Conservation (phyloP, 768 basidiomycete genomes). For the Psilocybe cubensis region DNA sequence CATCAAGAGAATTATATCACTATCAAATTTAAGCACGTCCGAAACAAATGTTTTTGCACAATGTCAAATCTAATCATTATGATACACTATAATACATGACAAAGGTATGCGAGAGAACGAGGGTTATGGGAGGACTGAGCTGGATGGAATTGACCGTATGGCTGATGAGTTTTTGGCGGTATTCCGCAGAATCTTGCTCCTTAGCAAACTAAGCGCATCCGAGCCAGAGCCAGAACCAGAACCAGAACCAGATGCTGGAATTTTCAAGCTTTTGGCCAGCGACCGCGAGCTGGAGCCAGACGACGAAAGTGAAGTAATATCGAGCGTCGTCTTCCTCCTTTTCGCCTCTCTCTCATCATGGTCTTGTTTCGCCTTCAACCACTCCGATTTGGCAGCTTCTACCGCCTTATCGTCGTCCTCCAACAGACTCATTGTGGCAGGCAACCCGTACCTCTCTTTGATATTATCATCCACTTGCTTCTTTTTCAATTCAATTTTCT, state of each 20-base stretch:
- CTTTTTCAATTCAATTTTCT: constrained; percentile 76
- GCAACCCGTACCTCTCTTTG: constrained; percentile 78
- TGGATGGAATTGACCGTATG: neutral
- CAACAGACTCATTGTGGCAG: constrained; percentile 65
- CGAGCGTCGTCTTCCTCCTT: constrained; percentile 45
- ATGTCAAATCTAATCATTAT: neutral
- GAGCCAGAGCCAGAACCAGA: constrained; percentile 16
- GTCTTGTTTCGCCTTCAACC: constrained; percentile 57
- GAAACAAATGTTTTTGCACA: neutral
- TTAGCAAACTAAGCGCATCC: constrained; percentile 40
- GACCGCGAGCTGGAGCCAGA: neutral
- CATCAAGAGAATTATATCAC: too few species aligned
- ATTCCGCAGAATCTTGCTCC: constrained; percentile 61
- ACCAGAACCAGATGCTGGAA: constrained; percentile 15
- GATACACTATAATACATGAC: neutral
- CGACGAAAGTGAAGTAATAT: constrained; percentile 28
- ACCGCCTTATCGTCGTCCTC: constrained; percentile 65
- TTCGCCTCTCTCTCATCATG: constrained; percentile 48
- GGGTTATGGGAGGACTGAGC: neutral
- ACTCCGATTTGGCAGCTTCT: constrained; percentile 64
- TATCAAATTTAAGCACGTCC: neutral
- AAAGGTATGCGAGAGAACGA: neutral
- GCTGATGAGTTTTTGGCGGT: constrained; percentile 40
- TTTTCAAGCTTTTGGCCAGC: neutral
- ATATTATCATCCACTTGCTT: constrained; percentile 71